These are phyloP conservation scores for Parvularia atlantis DNA, from an alignment of 78 protist genomes.

Conservation along the genomic window DNA sequence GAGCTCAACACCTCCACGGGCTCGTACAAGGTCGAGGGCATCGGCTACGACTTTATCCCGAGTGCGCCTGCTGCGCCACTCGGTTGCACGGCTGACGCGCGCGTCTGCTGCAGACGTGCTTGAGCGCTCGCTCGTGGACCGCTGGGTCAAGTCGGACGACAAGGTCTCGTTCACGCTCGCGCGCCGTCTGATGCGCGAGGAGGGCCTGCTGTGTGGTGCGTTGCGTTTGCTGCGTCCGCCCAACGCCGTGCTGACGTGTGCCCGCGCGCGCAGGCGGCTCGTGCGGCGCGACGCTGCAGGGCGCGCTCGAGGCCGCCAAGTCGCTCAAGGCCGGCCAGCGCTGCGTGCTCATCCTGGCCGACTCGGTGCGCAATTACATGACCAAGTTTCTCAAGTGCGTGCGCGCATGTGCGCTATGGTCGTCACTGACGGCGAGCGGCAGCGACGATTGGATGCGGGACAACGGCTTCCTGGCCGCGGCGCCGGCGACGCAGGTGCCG, in stretches of 20 bases:
- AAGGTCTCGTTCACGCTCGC: conserved; percentile 67
- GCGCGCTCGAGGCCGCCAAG: conserved; percentile 67
- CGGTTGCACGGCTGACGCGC: too few relatives aligned
- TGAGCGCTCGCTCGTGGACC: conserved; percentile 33
- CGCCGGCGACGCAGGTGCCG: too few relatives aligned
- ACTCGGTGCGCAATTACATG: conserved; percentile 84
- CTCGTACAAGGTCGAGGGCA: conserved; percentile 81
- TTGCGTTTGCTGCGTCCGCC: too few relatives aligned
- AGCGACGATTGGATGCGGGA: conserved; percentile 77
- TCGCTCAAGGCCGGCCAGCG: conserved; percentile 30
- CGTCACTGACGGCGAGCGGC: too few relatives aligned
- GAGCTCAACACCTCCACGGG: conserved; percentile 34
- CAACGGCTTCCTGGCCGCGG: conserved; percentile 48
- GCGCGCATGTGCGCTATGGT: too few relatives aligned
- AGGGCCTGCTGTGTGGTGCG: conserved; percentile 67
- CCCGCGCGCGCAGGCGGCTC: conserved; percentile 47
- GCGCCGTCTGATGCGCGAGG: conserved; percentile 65
- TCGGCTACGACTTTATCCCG: conserved; percentile 92
- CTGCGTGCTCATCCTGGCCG: conserved; percentile 78
- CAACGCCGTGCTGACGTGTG: neutral
- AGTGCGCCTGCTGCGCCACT: too few relatives aligned
- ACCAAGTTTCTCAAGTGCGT: conserved; percentile 77
- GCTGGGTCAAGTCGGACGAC: conserved; percentile 77
- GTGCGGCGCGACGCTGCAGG: conserved; percentile 69
- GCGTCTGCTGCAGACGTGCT: conserved; percentile 6